Conservation (phyloP, 306 rosid genomes). For the Quercus rubra region DNA sequence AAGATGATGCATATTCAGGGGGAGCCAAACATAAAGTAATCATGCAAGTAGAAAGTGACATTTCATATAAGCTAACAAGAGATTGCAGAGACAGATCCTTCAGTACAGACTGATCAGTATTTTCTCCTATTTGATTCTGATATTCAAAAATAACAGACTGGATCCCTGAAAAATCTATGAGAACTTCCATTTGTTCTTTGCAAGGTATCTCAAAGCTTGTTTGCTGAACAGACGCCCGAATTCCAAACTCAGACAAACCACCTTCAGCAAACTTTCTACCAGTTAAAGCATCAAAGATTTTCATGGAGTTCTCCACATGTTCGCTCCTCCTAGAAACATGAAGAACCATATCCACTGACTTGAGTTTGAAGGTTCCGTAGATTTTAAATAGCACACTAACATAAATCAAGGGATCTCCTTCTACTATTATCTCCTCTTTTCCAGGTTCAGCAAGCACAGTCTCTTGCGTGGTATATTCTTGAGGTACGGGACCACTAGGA, state of each 20-base stretch:
- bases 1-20: constrained; percentile 36
- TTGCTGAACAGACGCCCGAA: constrained; percentile 60
- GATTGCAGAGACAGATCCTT: constrained; percentile 41
- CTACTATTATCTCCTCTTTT: constrained; percentile 26
- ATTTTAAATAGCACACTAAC: constrained; percentile 33
- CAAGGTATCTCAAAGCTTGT: constrained; percentile 46
- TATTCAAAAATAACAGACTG: constrained; percentile 46
- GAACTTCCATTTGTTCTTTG: constrained; percentile 55
- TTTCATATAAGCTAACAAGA: constrained; percentile 56
- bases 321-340: constrained; percentile 55
- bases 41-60: constrained; percentile 55
- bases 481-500: constrained; percentile 25
- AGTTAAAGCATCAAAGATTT: constrained; percentile 27
- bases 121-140: constrained; percentile 38
- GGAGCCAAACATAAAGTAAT: constrained; percentile 32
- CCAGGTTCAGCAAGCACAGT: constrained; percentile 29
- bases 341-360: constrained; percentile 55
- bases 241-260: constrained; percentile 64
- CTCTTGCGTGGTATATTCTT: constrained; percentile 43
- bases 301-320: constrained; percentile 26
- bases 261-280: constrained; percentile 36
- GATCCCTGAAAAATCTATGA: constrained; percentile 46
- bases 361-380: constrained; percentile 45
- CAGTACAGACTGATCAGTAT: constrained; percentile 35
- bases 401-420: constrained; percentile 30